phyloP scores from a whole-genome alignment of 768 basidiomycete species.

The Russula abietina region DNA sequence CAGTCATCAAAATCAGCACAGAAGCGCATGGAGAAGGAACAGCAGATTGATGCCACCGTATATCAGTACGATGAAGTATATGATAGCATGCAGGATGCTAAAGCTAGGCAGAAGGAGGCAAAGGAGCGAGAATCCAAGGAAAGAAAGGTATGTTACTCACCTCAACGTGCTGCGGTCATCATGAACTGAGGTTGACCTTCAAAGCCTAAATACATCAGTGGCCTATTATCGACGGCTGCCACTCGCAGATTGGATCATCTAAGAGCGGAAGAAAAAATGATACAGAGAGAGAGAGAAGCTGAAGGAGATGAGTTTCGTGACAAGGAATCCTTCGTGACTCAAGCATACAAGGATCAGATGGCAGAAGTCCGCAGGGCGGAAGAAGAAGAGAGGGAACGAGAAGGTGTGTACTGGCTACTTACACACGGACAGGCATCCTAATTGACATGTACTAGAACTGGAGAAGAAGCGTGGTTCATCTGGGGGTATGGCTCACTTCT shows the following conservation, averaged over 20 bases:
- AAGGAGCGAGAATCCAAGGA: conserved; percentile 73
- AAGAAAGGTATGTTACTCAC: conserved; percentile 55
- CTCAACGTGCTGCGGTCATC: not conserved
- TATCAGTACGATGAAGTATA: conserved; percentile 96
- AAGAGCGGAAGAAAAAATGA: conserved; percentile 96
- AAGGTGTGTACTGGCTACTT: conserved; percentile 53
- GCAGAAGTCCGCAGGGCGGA: conserved; percentile 85
- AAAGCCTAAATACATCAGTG: conserved; percentile 90
- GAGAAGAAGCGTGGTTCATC: conserved; percentile 49
- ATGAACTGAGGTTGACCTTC: not conserved
- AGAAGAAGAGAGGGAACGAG: conserved; percentile 82
- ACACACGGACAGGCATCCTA: not conserved
- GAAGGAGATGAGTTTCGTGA: conserved; percentile 93
- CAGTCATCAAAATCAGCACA: conserved; percentile 57
- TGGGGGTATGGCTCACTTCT: conserved; percentile 84
- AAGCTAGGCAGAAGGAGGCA: conserved; percentile 61
- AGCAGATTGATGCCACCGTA: conserved; percentile 71
- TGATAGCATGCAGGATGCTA: conserved; percentile 90
- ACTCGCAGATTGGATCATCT: conserved; percentile 84
- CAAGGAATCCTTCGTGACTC: conserved; percentile 97
- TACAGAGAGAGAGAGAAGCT: conserved; percentile 83
- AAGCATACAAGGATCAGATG: conserved; percentile 96
- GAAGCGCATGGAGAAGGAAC: conserved; percentile 74
- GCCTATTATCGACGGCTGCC: conserved; percentile 72
- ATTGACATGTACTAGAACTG: conserved; percentile 36